Conservation (phyloP, 352 stramenopile genomes). For the Hyaloperonospora arabidopsidis region DNA sequence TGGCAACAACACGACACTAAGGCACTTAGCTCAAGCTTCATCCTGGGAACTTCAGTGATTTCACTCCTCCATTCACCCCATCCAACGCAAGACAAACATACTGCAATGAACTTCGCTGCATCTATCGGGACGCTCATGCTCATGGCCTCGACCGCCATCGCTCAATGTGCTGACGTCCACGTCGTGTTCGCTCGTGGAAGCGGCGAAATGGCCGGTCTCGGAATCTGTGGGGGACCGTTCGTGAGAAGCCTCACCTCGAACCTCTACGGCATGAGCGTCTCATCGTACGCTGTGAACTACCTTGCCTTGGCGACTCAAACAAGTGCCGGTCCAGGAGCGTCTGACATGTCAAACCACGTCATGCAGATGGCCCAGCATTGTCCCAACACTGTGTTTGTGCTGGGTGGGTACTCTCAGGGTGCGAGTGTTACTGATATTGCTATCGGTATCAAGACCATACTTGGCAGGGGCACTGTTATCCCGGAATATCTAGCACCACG, state of each 20-base stretch:
- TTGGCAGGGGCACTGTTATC: neutral
- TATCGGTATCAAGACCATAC: neutral
- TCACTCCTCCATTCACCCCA: too few species aligned
- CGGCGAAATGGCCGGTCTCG: neutral
- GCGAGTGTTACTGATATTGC: neutral
- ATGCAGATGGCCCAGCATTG: neutral
- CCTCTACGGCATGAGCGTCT: neutral
- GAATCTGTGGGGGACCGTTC: neutral
- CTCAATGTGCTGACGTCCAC: neutral
- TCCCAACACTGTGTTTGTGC: neutral
- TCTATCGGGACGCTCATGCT: too few species aligned
- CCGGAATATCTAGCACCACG: neutral
- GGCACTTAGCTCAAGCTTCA: too few species aligned
- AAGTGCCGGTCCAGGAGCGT: neutral
- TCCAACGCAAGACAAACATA: too few species aligned
- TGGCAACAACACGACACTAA: too few species aligned
- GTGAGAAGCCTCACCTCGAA: neutral
- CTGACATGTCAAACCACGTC: constrained; percentile 1
- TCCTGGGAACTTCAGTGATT: too few species aligned
- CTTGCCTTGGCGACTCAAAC: neutral
- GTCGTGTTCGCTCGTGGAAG: neutral
- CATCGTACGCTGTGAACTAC: neutral
- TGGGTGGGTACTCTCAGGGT: neutral
- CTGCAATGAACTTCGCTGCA: too few species aligned
- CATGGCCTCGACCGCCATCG: too few species aligned